Evolutionary conservation across 2,329 filamentous ascomycete species (phyloP), one percentile per base, ranked within the genome.

Genomic region (Cladosporium sp.): DNA sequence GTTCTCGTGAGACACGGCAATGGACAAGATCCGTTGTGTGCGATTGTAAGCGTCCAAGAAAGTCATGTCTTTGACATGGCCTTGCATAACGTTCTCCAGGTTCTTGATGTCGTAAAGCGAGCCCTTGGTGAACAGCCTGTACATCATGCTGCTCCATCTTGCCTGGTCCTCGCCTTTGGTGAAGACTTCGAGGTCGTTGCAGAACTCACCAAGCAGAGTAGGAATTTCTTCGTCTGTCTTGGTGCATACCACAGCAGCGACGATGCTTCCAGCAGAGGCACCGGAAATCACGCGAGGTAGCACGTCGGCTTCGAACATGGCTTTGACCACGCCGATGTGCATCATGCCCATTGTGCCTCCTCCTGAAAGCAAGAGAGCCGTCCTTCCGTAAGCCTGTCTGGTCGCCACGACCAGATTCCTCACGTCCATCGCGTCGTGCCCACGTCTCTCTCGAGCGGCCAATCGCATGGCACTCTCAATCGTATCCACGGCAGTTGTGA

Each of bases 41-140:
- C 93, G 89, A 75, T 97, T 96, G 80, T 97, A 97, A 0, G 93
- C 92, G 78, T 98, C 94, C 74, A 94, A 91, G 71, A 98, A 98
- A 0, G 94, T 98, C 72, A 97, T 89, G 72, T 97, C 91, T 43
- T 93, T 93, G 8, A 97, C 84, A 73, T 95, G 81, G 34, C 84
- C 83, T 63, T 87, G 86, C 91, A 98, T 95, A 6, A 96, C 92
- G 56, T 89, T 85, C 2, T 87, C 89, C 58, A 97, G 80, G 76
- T 97, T 88, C 26, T 86, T 86, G 71, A 96, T 96, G 73, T 97
- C 92, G 68, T 93, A 91, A 81, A 94, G 89, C 54, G 89, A 89
- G 0, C 92, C 92, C 71, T 91, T 86, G n/a, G 91, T 96, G 36
- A 96, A 79, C 32, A 58, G 96, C 82, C 56, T 43, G 32, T 61